Base-by-base conservation (phyloP, 208 protist species). In the Trypanosomatidae sp. region DNA sequence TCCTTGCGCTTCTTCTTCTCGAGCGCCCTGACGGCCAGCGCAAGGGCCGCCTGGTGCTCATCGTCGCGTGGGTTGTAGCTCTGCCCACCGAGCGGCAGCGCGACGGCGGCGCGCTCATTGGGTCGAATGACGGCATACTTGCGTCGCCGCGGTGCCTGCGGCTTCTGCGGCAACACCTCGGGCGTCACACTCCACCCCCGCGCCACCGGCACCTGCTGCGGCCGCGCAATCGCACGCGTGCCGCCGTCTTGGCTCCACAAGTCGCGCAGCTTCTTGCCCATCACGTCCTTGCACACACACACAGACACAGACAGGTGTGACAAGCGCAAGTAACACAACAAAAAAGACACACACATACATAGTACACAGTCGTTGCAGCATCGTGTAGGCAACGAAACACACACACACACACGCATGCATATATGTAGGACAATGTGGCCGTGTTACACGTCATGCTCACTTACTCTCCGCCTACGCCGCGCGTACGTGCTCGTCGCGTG, bases 51-150 rank as follows among this genome's bases (percentile, higher is more conserved):
- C 57, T 92, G 84, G 53, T 92, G 84, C 39, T 81, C 79, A 5
- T 54, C 60, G 46, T 89, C 71, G 7, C 48, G 18, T 0, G 84
- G 84, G 66, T 92, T 88, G 71, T 92, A 92, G 61, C 77, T 88
- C 51, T 92, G 84, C 0, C 84, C 84, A 6, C 41, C 61, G 22
- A 83, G 70, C 2, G 84, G 84, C 6, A 62, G 39, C 1, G 79
- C 42, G 13, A 92, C 76, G 24, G 84, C 84, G 7, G 58, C 66
- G 33, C 84, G 78, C n/a, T 79, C 78, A 65, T 92, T 92, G 4
- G 78, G 84, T 1, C 64, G 61, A 18, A 75, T 72, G 22, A 61
- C 66, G 0, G 61, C 73, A 26, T 80, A 82, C 71, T 87, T 88
- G 26, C 78, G 75, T 15, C 71, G 61, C n/a, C 84, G 74, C 11